Evolutionary conservation across 1,284 basidiomycete genomes (phyloP).

Genomic region (Fomitopsis pinicola): DNA sequence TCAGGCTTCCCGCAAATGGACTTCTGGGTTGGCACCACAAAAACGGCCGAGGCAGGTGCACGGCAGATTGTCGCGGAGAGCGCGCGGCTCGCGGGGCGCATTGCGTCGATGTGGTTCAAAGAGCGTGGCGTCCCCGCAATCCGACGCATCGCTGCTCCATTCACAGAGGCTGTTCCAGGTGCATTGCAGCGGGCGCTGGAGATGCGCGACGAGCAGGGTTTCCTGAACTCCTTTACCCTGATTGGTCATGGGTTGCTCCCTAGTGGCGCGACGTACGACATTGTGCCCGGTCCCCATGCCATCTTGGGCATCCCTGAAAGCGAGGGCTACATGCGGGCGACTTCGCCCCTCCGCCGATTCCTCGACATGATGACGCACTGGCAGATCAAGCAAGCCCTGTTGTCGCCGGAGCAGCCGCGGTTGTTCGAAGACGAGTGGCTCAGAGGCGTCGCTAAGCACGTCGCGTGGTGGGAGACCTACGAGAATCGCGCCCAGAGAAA

Average conservation of each 20-base stretch:
- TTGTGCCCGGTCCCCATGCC: slow-evolving; percentile 64
- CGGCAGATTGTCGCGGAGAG: slow-evolving; percentile 69
- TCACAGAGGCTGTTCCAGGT: slow-evolving; percentile 11
- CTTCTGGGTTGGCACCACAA: slow-evolving; percentile 36
- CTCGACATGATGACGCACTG: slow-evolving; percentile 86
- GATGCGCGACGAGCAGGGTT: slow-evolving; percentile 38
- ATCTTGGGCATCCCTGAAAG: slow-evolving; percentile 64
- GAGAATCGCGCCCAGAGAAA: slow-evolving; percentile 28
- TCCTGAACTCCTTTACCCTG: slow-evolving; percentile 34
- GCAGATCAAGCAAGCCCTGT: slow-evolving; percentile 87
- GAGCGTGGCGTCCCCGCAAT: slow-evolving; percentile 64
- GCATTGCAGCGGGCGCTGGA: slow-evolving; percentile 23
- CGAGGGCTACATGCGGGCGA: slow-evolving; percentile 81
- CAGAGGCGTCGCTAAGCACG: slow-evolving; percentile 18
- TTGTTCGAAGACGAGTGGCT: slow-evolving; percentile 44
- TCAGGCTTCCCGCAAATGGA: slow-evolving; percentile 54
- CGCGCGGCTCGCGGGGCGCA: slow-evolving; percentile 82
- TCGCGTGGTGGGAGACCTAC: slow-evolving; percentile 23
- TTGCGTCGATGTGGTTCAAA: slow-evolving; percentile 70
- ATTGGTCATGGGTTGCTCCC: slow-evolving; percentile 31
- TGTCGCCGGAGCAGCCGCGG: slow-evolving; percentile 29
- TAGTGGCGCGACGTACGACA: slow-evolving; percentile 39
- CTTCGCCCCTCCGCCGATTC: slow-evolving; percentile 87
- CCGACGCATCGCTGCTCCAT: slow-evolving; percentile 43
- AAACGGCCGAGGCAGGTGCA: slow-evolving; percentile 35